Conservation (phyloP, 768 basidiomycete genomes). For the Russula brevipes region DNA sequence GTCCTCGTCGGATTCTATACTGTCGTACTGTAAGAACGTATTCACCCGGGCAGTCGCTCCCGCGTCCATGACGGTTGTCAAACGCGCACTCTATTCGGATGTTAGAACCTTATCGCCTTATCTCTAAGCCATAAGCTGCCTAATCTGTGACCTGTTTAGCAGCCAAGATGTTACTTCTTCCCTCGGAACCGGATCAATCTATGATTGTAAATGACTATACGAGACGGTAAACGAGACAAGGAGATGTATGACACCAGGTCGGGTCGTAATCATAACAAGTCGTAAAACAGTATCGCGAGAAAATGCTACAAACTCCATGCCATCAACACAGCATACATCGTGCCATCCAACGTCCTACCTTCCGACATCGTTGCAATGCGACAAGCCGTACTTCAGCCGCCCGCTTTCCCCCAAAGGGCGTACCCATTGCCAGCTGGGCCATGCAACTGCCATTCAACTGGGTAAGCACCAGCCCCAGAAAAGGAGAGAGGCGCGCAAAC, state of each 20-base stretch:
- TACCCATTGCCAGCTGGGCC: constrained; percentile 73
- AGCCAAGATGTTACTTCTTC: no score
- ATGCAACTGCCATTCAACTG: constrained; percentile 44
- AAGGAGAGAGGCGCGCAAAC: constrained; percentile 27
- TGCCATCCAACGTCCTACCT: constrained; percentile 4
- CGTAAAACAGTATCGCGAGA: background rate
- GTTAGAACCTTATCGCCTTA: background rate
- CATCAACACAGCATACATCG: constrained; percentile 16
- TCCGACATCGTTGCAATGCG: background rate
- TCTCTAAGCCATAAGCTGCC: no score
- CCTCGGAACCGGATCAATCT: background rate
- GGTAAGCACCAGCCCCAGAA: background rate
- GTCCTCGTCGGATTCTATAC: background rate
- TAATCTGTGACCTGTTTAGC: no score
- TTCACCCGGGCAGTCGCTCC: background rate
- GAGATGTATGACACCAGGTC: constrained; percentile 4
- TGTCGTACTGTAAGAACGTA: background rate
- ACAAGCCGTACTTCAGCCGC: constrained; percentile 32
- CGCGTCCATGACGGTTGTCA: no score
- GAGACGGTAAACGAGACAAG: constrained; percentile 1
- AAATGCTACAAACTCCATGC: constrained; percentile 11
- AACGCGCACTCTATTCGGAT: background rate
- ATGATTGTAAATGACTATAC: constrained; percentile 3
- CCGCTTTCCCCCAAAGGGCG: constrained; percentile 56
- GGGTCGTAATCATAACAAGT: constrained; percentile 7